These are phyloP conservation scores for Glycine tomentella DNA, from an alignment of 306 rosid species.

Conservation along the genomic window DNA sequence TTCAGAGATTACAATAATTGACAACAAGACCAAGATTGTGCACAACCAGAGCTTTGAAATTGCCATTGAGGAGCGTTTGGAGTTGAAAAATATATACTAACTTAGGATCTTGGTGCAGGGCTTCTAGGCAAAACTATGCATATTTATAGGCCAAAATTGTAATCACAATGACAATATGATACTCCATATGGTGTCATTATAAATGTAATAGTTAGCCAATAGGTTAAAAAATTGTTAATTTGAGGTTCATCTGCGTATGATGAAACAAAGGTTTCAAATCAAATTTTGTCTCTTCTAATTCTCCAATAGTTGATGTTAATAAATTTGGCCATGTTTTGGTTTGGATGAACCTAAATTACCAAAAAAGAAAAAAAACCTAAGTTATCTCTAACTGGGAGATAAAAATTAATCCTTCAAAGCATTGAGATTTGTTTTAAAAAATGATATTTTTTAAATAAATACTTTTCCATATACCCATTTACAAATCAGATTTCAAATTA, in stretches of 20 bases:
- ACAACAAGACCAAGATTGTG: conserved; percentile 27
- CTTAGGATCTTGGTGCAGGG: not conserved
- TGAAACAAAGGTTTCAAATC: not conserved
- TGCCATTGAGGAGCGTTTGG: conserved; percentile 15
- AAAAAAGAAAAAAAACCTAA: too few species aligned
- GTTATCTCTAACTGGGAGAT: too few species aligned
- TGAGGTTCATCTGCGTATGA: not conserved
- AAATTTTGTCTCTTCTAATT: not conserved
- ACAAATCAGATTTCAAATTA: not conserved
- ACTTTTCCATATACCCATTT: too few species aligned
- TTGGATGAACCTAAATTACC: too few species aligned
- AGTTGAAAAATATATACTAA: not conserved
- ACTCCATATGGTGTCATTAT: not conserved
- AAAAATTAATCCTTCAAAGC: too few species aligned
- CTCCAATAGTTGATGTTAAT: not conserved
- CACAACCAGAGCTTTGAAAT: conserved; percentile 27
- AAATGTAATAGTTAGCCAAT: not conserved
- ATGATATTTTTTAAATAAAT: too few species aligned
- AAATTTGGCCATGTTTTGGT: not conserved
- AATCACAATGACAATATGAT: not conserved
- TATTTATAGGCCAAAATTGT: conserved; percentile 34
- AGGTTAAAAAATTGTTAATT: not conserved
- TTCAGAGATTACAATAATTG: conserved; percentile 2
- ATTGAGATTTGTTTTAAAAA: too few species aligned
- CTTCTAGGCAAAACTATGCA: not conserved